Evolutionary conservation across 2,329 filamentous ascomycete genomes (phyloP).

Genomic region (Leptographium wingfieldii): DNA sequence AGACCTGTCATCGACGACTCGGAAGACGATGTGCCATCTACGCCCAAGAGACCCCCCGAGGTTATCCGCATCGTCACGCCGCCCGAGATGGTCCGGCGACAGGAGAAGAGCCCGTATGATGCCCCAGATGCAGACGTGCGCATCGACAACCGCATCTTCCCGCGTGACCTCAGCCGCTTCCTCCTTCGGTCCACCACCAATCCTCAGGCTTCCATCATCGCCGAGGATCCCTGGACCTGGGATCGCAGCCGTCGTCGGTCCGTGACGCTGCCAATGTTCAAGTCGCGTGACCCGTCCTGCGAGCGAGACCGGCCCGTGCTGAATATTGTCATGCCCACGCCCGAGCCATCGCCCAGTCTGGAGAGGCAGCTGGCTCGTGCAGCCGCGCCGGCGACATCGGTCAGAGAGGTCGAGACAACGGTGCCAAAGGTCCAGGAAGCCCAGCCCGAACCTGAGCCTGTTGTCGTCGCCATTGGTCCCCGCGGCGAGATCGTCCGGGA

Average conservation of each 20-base stretch:
- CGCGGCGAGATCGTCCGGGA: slow-evolving; percentile 28
- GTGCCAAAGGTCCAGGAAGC: no score
- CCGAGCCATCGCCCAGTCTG: slow-evolving; percentile 35
- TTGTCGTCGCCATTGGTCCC: slow-evolving; percentile 11
- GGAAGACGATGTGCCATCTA: slow-evolving; percentile 7
- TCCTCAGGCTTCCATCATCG: slow-evolving; percentile 10
- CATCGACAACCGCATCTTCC: slow-evolving; percentile 46
- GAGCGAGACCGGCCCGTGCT: slow-evolving; percentile 45
- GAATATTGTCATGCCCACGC: slow-evolving; percentile 50
- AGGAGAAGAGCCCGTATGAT: slow-evolving; percentile 38
- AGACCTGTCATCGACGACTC: slow-evolving; percentile 36
- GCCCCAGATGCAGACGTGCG: slow-evolving; percentile 51
- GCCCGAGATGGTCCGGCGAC: slow-evolving; percentile 33
- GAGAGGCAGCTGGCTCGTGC: slow-evolving; percentile 24
- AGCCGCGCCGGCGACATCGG: slow-evolving; percentile 4
- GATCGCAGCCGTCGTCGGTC: slow-evolving; percentile 4
- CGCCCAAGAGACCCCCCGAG: slow-evolving; percentile 18
- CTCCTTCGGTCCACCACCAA: slow-evolving; percentile 15
- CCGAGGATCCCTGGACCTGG: no score
- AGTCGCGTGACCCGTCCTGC: slow-evolving; percentile 38
- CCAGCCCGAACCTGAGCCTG: not conserved
- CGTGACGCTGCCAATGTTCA: slow-evolving; percentile 23
- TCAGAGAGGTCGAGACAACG: not conserved
- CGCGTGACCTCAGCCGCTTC: slow-evolving; percentile 32
- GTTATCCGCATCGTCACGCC: slow-evolving; percentile 41